These are phyloP conservation scores for Oemleria cerasiformis DNA, from an alignment of 306 rosid genomes.

Conservation along the genomic window DNA sequence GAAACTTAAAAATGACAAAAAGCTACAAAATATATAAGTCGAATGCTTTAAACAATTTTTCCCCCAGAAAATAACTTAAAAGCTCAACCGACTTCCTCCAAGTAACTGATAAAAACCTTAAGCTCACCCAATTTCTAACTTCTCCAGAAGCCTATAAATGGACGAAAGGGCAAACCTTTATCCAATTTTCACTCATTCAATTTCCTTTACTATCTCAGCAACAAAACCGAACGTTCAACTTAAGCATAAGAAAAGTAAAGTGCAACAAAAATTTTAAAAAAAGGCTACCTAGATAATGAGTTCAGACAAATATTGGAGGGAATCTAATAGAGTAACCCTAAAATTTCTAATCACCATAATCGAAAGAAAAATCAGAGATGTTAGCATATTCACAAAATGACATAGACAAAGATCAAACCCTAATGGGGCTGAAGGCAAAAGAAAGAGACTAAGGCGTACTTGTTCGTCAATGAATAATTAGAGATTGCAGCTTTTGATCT, in stretches of 20 bases:
- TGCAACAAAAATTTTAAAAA: neutral
- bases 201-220: too few relatives aligned
- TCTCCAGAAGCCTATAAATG: neutral
- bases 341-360: neutral
- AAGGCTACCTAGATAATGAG: neutral
- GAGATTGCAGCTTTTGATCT: slow-evolving; percentile 6
- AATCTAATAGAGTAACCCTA: neutral
- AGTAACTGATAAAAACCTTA: neutral
- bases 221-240: too few relatives aligned
- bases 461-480: neutral
- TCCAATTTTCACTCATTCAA: too few relatives aligned
- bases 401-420: neutral
- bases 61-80: too few relatives aligned
- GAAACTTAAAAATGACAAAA: neutral
- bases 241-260: too few relatives aligned
- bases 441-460: slow-evolving; percentile 11
- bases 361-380: neutral
- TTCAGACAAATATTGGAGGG: neutral
- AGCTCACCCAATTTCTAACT: neutral
- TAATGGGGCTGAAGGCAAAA: neutral
- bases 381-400: neutral
- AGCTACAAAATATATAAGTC: neutral
- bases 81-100: neutral
- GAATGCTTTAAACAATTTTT: neutral
- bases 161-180: neutral